Evolutionary conservation across 2,329 filamentous ascomycete genomes (phyloP).

Genomic region (Ophiostoma australiae): DNA sequence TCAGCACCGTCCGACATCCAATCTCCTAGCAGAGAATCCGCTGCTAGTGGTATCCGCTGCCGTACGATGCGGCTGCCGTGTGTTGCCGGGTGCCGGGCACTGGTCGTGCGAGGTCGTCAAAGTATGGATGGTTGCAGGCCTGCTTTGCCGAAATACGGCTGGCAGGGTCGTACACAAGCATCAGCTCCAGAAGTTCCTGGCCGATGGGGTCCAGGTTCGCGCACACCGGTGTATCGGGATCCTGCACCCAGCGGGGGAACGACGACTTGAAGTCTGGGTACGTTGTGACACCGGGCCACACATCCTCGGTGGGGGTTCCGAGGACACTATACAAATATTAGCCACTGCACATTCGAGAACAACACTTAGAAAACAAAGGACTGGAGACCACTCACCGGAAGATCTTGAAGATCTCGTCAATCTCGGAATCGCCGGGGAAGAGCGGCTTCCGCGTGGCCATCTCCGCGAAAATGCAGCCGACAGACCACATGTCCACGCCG

Average conservation of each 20-base stretch:
- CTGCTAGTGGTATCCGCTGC: slow-evolving; percentile 34
- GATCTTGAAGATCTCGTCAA: slow-evolving; percentile 93
- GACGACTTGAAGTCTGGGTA: slow-evolving; percentile 87
- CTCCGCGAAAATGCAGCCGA: slow-evolving; percentile 85
- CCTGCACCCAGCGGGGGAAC: slow-evolving; percentile 80
- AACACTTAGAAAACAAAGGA: not conserved
- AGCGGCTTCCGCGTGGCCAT: slow-evolving; percentile 88
- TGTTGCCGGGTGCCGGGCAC: slow-evolving; percentile 16
- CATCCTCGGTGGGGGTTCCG: slow-evolving; percentile 71
- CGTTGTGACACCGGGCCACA: slow-evolving; percentile 81
- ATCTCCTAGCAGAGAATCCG: slow-evolving; percentile 12
- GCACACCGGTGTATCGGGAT: slow-evolving; percentile 59
- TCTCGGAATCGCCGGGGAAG: slow-evolving; percentile 85
- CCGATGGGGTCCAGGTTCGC: slow-evolving; percentile 65
- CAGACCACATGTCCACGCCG: slow-evolving; percentile 91
- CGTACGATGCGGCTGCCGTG: slow-evolving; percentile 25
- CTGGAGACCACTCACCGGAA: slow-evolving; percentile 49
- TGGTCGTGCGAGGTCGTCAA: slow-evolving; percentile 42
- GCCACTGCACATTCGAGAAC: too few species aligned
- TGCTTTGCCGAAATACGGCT: slow-evolving; percentile 82
- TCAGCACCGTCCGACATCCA: not conserved
- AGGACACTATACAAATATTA: slow-evolving; percentile 44
- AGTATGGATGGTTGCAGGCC: slow-evolving; percentile 78
- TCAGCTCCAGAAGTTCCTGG: slow-evolving; percentile 58
- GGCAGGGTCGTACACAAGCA: slow-evolving; percentile 80